phyloP scores from a whole-genome alignment of 495 filamentous ascomycete species.

The Sordaria brevicollis region DNA sequence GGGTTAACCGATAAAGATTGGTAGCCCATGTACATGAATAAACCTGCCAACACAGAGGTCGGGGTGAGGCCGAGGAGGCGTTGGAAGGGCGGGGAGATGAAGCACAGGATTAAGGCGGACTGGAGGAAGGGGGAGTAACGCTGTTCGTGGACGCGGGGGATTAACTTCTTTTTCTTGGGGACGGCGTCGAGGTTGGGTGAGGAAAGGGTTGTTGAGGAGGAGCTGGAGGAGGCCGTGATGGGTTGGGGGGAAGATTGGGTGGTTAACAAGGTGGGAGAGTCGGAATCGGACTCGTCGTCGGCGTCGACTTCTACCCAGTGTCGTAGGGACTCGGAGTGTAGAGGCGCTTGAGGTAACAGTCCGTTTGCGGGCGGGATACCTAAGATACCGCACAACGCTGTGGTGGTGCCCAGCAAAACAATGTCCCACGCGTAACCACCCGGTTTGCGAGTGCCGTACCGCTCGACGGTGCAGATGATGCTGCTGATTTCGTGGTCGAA shows the following conservation, averaged over 20 bases:
- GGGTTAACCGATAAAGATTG: constrained; percentile 61
- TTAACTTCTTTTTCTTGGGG: constrained; percentile 1
- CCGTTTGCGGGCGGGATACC: constrained; percentile 64
- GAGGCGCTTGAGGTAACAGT: constrained; percentile 57
- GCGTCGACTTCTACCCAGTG: constrained; percentile 36
- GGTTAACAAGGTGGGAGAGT: neutral
- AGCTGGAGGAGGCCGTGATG: neutral
- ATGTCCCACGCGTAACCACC: constrained; percentile 65
- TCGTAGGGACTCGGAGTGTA: constrained; percentile 58
- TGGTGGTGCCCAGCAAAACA: constrained; percentile 56
- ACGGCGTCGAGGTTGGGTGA: neutral
- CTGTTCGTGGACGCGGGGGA: constrained; percentile 54
- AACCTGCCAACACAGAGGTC: constrained; percentile 55
- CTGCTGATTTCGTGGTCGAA: constrained; percentile 68
- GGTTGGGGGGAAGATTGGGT: neutral
- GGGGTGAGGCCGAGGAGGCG: constrained; percentile 58
- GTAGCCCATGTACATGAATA: constrained; percentile 68
- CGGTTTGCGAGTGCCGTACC: constrained; percentile 56
- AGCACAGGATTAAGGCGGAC: constrained; percentile 49
- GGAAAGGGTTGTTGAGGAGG: neutral
- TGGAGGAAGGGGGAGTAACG: constrained; percentile 58
- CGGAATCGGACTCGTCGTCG: constrained; percentile 11
- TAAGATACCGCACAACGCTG: constrained; percentile 56
- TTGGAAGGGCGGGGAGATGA: constrained; percentile 58
- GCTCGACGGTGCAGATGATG: constrained; percentile 62